These are phyloP conservation scores for Salvia splendens DNA, from an alignment of 257 asterid genomes.

Conservation along the genomic window DNA sequence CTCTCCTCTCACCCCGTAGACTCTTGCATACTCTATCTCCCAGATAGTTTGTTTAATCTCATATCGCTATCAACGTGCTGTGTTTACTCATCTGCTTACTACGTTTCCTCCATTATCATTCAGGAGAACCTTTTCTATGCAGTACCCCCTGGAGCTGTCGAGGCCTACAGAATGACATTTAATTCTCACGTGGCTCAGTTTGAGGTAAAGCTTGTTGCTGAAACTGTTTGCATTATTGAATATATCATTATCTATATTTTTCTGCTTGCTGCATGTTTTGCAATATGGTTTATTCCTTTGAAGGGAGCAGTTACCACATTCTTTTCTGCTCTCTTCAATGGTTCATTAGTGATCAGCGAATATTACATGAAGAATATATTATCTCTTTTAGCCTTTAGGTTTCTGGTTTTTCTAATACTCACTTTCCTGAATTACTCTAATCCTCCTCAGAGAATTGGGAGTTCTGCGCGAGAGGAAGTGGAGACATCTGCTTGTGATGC, in stretches of 20 bases:
- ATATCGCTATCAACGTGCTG: slow-evolving; percentile 17
- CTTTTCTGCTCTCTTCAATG: slow-evolving; percentile 7
- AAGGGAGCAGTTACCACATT: slow-evolving; percentile 10
- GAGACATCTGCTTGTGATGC: slow-evolving; percentile 74
- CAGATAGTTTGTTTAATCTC: slow-evolving; percentile 20
- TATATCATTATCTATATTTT: slow-evolving; percentile 12
- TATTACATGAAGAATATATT: slow-evolving; percentile 8
- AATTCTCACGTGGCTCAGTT: slow-evolving; percentile 57
- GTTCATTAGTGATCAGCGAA: slow-evolving; percentile 10
- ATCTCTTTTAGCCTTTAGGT: slow-evolving; percentile 14
- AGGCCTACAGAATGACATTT: slow-evolving; percentile 61
- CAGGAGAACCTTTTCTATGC: slow-evolving; percentile 83
- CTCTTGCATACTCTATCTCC: slow-evolving; percentile 5
- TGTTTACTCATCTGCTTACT: slow-evolving; percentile 32
- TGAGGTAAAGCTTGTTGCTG: slow-evolving; percentile 57
- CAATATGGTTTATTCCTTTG: slow-evolving; percentile 5
- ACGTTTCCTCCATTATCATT: slow-evolving; percentile 27
- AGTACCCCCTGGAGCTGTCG: slow-evolving; percentile 66
- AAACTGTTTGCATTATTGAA: slow-evolving; percentile 15
- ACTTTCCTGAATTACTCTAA: slow-evolving; percentile 15
- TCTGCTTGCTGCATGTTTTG: slow-evolving; percentile 27
- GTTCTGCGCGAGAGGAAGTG: slow-evolving; percentile 69
- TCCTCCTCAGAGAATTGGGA: slow-evolving; percentile 65
- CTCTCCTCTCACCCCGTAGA: neutral
- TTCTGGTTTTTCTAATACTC: slow-evolving; percentile 14